These are phyloP conservation scores for Piper longum DNA, from an alignment of 164 flowering plant species.

Conservation along the genomic window DNA sequence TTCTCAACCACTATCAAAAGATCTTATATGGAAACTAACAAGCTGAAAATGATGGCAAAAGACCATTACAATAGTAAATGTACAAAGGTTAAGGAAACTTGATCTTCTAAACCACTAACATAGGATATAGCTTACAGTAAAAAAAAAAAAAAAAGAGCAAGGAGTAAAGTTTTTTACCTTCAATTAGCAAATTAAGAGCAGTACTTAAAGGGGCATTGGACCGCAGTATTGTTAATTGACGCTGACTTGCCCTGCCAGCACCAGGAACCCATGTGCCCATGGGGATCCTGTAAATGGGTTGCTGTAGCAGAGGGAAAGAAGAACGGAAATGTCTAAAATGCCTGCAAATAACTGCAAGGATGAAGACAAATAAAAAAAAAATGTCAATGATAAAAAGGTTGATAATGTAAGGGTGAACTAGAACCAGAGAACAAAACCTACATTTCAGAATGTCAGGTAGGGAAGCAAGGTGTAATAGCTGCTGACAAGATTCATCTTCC, in stretches of 20 bases:
- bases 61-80: too few relatives aligned
- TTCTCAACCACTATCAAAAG: not conserved
- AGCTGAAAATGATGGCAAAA: too few relatives aligned
- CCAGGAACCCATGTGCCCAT: conserved; percentile 24
- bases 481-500: conserved; percentile 40
- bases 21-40: not conserved
- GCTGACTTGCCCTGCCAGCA: conserved; percentile 8
- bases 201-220: conserved; percentile 17
- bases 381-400: not conserved
- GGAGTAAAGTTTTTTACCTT: conserved; percentile 10
- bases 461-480: conserved; percentile 73
- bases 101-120: not conserved
- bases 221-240: conserved; percentile 10
- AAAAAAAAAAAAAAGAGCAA: not conserved
- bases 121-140: not conserved
- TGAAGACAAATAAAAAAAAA: not conserved
- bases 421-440: not conserved
- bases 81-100: too few relatives aligned
- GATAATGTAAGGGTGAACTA: not conserved
- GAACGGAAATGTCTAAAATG: conserved; percentile 17
- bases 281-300: conserved; percentile 22
- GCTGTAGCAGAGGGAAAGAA: conserved; percentile 20
- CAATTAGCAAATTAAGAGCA: conserved; percentile 17
- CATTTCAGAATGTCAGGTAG: conserved; percentile 71
- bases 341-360: conserved; percentile 26